Evolutionary conservation across 1,284 basidiomycete genomes (phyloP).

Genomic region (Ceratobasidium sp.): DNA sequence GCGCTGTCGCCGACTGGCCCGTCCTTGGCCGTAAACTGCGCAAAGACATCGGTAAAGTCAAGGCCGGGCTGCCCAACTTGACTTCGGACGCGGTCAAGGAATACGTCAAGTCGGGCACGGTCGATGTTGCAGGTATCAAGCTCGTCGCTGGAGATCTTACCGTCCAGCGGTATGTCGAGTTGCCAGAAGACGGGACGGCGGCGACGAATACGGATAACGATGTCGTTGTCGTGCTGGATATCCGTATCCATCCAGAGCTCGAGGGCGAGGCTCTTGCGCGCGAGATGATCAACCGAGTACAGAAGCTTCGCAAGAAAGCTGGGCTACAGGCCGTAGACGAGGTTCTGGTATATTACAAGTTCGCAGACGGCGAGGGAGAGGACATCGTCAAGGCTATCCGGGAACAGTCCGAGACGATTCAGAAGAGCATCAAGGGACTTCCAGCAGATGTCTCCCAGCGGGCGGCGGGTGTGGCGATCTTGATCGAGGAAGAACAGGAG

Average conservation of each 20-base stretch:
- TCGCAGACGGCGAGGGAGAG: constrained; percentile 76
- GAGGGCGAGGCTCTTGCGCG: constrained; percentile 90
- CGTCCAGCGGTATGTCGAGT: constrained; percentile 91
- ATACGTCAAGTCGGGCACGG: constrained; percentile 81
- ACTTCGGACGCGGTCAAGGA: constrained; percentile 86
- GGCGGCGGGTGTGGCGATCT: constrained; percentile 64
- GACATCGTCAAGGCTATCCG: constrained; percentile 75
- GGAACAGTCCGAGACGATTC: constrained; percentile 78
- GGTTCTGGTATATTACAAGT: constrained; percentile 88
- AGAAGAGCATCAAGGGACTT: constrained; percentile 80
- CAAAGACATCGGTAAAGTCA: constrained; percentile 92
- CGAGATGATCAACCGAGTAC: constrained; percentile 93
- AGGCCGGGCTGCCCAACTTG: constrained; percentile 86
- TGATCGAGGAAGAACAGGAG: constrained; percentile 90
- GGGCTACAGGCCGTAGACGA: constrained; percentile 96
- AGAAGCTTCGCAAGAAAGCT: constrained; percentile 96
- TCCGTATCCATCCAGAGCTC: constrained; percentile 88
- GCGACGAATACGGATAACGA: constrained; percentile 94
- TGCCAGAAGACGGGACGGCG: constrained; percentile 75
- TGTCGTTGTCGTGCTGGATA: constrained; percentile 93
- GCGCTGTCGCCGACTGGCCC: constrained; percentile 95
- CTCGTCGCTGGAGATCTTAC: constrained; percentile 91
- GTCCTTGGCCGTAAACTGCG: constrained; percentile 94
- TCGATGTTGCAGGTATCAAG: constrained; percentile 90
- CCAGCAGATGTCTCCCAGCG: constrained; percentile 73